Base-by-base conservation (phyloP, 106 monocot species). In the Dactylorhiza incarnata region DNA sequence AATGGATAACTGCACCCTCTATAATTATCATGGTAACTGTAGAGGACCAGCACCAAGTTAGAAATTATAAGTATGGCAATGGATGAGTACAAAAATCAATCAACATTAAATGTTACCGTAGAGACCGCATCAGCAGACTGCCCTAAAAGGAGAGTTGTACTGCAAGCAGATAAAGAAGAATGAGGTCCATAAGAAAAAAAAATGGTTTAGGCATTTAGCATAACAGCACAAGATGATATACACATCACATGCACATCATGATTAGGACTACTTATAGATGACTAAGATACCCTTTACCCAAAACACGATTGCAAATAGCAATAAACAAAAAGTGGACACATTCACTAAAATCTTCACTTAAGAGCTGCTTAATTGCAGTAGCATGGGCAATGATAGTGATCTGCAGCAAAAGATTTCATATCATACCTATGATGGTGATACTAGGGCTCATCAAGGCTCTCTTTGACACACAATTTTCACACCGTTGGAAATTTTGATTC, bases 331-430 rank as follows among this genome's bases (percentile, higher is more conserved):
- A 37, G 10, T 10, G 6, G 43, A 9, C 25, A 69, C 16, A 6
- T 24, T 69, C 24, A 66, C 24, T 4, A 66, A 65, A 65, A 29
- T 26, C 66, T 26, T 23, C 5, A 37, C 0, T 12, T 66, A 66
- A 24, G 26, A 26, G 66, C 24, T 26, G 3, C 26, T 66, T 66
- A 23, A 24, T 13, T 66, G 45, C 45, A 69, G 45, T 15, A 45
- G 45, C 17, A 69, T 46, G 43, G 78, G 79, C 79, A 58, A 51
- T 52, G 71, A 79, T n/a, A 72, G 58, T 46, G 78, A 78, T 20
- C 50, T 2, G 75, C 48, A 72, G 26, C 29, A 66, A 73, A 58
- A 52, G 47, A 78, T 37, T 67, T 54, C 17, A 7, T 24, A 67
- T 25, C 52, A 11, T 68, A 68, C 24, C 55, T 73, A 20, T 80